Conservation (phyloP, 495 filamentous ascomycete genomes). For the Trichoderma gamsii region DNA sequence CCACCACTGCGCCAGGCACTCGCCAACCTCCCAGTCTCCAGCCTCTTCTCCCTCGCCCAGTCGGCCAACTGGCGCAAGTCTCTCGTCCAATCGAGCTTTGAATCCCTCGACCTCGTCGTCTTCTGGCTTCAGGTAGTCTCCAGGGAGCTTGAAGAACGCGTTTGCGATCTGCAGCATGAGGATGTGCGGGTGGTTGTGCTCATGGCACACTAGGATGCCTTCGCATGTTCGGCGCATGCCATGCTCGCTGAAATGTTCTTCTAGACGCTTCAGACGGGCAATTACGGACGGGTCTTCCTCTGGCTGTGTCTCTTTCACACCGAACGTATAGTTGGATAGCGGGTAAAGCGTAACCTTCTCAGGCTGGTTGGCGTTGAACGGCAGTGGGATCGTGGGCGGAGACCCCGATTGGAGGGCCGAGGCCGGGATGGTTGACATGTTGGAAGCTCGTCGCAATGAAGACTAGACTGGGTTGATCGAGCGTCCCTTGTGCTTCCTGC, state of each 20-base stretch:
- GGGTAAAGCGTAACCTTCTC: slow-evolving; percentile 89
- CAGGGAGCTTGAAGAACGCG: slow-evolving; percentile 97
- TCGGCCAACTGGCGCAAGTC: slow-evolving; percentile 82
- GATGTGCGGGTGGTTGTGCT: slow-evolving; percentile 97
- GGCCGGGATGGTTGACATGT: slow-evolving; percentile 70
- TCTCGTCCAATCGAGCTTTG: slow-evolving; percentile 84
- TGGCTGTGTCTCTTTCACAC: slow-evolving; percentile 94
- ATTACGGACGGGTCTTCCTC: slow-evolving; percentile 95
- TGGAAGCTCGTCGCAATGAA: slow-evolving; percentile 18
- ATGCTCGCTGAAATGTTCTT: slow-evolving; percentile 86
- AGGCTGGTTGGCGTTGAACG: slow-evolving; percentile 85
- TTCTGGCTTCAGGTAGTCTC: slow-evolving; percentile 86
- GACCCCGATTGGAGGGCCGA: slow-evolving; percentile 64
- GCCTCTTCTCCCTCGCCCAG: slow-evolving; percentile 83
- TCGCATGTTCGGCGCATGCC: slow-evolving; percentile 97
- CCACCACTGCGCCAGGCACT: slow-evolving; percentile 97
- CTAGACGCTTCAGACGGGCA: slow-evolving; percentile 82
- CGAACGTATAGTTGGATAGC: slow-evolving; percentile 96
- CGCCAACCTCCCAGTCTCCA: slow-evolving; percentile 88
- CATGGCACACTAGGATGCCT: slow-evolving; percentile 93
- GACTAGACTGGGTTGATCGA: neutral
- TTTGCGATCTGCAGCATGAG: slow-evolving; percentile 99
- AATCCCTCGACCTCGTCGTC: slow-evolving; percentile 91
- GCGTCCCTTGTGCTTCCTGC: neutral
- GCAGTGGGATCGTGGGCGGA: slow-evolving; percentile 71